A percentile compares a stretch with the other conserved stretches of the same genome.
Conservation (phyloP, 2,329 filamentous ascomycete species). For the Myotisia sp. region DNA sequence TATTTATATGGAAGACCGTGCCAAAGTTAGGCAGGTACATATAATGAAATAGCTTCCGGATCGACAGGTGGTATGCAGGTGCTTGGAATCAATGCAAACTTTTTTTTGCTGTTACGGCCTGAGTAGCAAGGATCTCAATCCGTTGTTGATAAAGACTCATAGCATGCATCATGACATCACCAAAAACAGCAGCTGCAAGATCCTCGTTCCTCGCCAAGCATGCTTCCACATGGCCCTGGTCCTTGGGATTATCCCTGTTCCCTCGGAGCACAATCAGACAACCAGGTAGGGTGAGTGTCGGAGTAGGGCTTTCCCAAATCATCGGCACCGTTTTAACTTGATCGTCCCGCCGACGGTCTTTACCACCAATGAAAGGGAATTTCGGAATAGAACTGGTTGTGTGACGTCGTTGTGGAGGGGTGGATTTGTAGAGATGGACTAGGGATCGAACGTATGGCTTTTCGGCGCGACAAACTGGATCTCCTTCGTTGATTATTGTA, state of each 20-base stretch:
- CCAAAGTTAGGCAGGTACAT: too few species aligned
- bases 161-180: slow-evolving; percentile 63
- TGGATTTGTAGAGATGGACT: slow-evolving; percentile 53
- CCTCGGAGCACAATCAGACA: slow-evolving; percentile 50
- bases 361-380: slow-evolving; percentile 4
- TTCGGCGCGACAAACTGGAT: slow-evolving; percentile 65
- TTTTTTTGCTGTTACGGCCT: slow-evolving; percentile 48
- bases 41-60: too few species aligned
- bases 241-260: slow-evolving; percentile 30
- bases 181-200: slow-evolving; percentile 59
- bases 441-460: slow-evolving; percentile 60
- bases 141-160: slow-evolving; percentile 65
- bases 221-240: slow-evolving; percentile 47
- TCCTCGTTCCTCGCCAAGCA: slow-evolving; percentile 54
- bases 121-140: slow-evolving; percentile 56
- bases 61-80: too few species aligned
- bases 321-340: slow-evolving; percentile 2
- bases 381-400: slow-evolving; percentile 7
- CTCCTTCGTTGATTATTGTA: slow-evolving; percentile 72
- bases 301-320: slow-evolving; percentile 51
- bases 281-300: slow-evolving; percentile 56
- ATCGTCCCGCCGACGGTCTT: slow-evolving; percentile 3
- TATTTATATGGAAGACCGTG: too few species aligned
- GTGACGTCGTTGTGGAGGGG: slow-evolving; percentile 34
- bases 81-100: too few species aligned